A percentile compares a stretch with the other conserved stretches of the same genome.
Evolutionary conservation across 805 yeast genomes (phyloP).

Genomic region (Candida bentonensis): DNA sequence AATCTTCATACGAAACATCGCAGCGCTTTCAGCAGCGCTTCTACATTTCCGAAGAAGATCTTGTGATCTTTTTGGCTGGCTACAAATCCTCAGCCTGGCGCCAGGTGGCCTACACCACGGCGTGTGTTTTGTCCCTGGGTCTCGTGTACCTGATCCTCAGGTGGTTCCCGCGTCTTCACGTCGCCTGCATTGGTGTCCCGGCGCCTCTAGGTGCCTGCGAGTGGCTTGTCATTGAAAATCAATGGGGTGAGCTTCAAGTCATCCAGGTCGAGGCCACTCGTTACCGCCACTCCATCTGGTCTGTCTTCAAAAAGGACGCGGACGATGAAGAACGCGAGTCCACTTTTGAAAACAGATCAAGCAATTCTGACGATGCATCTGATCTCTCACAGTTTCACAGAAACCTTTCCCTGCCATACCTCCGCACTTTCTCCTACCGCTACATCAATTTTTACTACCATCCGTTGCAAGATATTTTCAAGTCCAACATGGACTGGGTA

Average conservation of each 20-base stretch:
- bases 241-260: conserved; percentile 70
- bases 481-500: conserved; percentile 75
- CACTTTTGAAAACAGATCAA: neutral
- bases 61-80: conserved; percentile 90
- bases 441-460: conserved; percentile 72
- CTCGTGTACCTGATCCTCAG: conserved; percentile 56
- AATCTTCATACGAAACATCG: conserved; percentile 7
- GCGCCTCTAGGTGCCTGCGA: conserved; percentile 67
- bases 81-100: conserved; percentile 43
- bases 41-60: conserved; percentile 89
- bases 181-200: conserved; percentile 49
- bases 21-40: conserved; percentile 47
- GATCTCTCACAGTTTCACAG: conserved; percentile 19
- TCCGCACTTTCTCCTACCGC: conserved; percentile 66
- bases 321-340: conserved; percentile 1
- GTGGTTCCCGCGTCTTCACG: conserved; percentile 74
- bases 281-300: conserved; percentile 60
- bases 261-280: conserved; percentile 41
- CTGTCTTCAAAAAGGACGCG: conserved; percentile 32
- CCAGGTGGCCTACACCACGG: conserved; percentile 31
- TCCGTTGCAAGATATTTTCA: conserved; percentile 77
- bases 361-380: neutral
- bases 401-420: conserved; percentile 55
- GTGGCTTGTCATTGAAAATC: conserved; percentile 90
- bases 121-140: conserved; percentile 55